Percentiles rank a stretch among this genome's conserved stretches.
phyloP scores from a whole-genome alignment of 495 filamentous ascomycete genomes.

The Penicillium paradoxum region DNA sequence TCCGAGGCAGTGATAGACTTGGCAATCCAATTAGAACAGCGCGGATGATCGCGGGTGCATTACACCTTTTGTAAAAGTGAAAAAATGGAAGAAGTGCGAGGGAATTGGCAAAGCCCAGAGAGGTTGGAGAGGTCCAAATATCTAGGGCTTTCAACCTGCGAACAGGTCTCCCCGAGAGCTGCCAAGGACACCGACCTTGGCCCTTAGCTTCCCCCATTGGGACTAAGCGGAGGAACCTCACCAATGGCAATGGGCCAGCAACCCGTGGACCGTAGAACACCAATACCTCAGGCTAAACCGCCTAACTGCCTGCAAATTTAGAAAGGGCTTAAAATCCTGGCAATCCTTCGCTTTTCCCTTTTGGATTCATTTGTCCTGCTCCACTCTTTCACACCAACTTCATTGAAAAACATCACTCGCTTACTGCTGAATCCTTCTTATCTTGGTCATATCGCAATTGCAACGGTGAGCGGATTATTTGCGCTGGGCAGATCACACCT shows the following conservation, averaged over 20 bases:
- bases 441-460: not conserved
- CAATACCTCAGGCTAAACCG: not conserved
- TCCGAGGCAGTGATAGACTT: not conserved
- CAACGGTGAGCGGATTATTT: slow-evolving; percentile 9
- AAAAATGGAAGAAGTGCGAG: too few species aligned
- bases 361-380: too few species aligned
- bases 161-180: too few species aligned
- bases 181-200: not conserved
- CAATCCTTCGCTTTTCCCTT: not conserved
- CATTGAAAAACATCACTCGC: too few species aligned
- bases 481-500: slow-evolving; percentile 37
- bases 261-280: slow-evolving; percentile 11
- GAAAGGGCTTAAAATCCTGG: not conserved
- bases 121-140: too few species aligned
- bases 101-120: too few species aligned
- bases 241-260: slow-evolving; percentile 11
- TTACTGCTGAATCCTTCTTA: not conserved
- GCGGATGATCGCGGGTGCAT: too few species aligned
- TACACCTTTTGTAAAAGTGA: too few species aligned
- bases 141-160: too few species aligned
- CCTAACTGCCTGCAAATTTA: too few species aligned
- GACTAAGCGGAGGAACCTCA: slow-evolving; percentile 13
- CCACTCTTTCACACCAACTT: not conserved
- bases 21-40: slow-evolving; percentile 3
- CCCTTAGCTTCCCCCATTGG: not conserved